phyloP scores from a whole-genome alignment of 805 yeast species.

The Cyberlindnera euphorbiae region DNA sequence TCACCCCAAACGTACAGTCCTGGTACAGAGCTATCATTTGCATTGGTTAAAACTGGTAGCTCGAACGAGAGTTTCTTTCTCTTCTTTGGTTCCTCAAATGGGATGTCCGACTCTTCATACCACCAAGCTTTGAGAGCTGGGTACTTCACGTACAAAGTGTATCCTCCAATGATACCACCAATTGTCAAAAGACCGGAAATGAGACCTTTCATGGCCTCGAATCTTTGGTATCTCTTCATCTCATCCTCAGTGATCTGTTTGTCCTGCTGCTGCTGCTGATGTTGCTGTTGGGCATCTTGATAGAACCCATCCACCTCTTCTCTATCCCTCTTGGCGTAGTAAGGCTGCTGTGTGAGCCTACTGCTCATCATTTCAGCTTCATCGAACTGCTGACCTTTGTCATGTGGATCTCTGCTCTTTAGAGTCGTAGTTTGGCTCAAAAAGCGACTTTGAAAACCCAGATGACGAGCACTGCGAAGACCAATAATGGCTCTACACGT shows the following conservation, averaged over 20 bases:
- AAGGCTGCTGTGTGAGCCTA: slow-evolving; percentile 23
- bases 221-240: slow-evolving; percentile 12
- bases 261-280: slow-evolving; percentile 4
- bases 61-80: slow-evolving; percentile 22
- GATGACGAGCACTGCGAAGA: not conserved
- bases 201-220: slow-evolving; percentile 20
- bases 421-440: slow-evolving; percentile 19
- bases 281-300: slow-evolving; percentile 5
- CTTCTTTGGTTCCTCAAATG: slow-evolving; percentile 19
- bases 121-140: slow-evolving; percentile 31
- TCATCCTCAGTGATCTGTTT: slow-evolving; percentile 18
- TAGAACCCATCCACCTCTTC: slow-evolving; percentile 2
- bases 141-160: slow-evolving; percentile 16
- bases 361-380: slow-evolving; percentile 30
- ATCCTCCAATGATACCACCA: slow-evolving; percentile 17
- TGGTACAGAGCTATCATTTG: slow-evolving; percentile 38
- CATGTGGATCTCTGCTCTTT: too few relatives aligned
- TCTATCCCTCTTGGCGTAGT: slow-evolving; percentile 17
- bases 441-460: not conserved
- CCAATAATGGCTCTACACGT: too few relatives aligned
- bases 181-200: slow-evolving; percentile 12
- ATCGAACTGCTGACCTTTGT: slow-evolving; percentile 29
- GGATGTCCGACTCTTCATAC: slow-evolving; percentile 20
- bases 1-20: slow-evolving; percentile 67
- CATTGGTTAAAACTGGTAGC: slow-evolving; percentile 29